Evolutionary conservation across 176 grass and related monocot genomes (phyloP), one percentile per base, ranked within the genome.

Genomic region (Zoysia japonica): DNA sequence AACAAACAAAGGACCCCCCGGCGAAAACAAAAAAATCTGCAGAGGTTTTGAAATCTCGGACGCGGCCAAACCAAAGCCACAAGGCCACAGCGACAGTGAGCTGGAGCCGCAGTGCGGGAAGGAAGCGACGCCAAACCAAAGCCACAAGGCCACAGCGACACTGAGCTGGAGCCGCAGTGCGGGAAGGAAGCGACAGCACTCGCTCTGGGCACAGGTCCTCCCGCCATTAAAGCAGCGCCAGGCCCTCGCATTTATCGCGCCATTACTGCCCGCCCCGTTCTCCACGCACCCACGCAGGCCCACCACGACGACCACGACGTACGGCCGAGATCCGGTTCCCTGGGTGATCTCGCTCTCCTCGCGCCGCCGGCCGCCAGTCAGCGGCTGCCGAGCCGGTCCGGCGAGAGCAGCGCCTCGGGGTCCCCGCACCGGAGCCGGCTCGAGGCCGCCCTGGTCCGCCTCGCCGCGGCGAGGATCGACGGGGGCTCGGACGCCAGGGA

Each of bases 371-470:
- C 37, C 13, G 3, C 1, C 67, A 35, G 56, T 55, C 52, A 55
- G 2, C 7, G 1, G n/a, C 87, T 86, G 84, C 74, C 73, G 14
- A 98, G 79, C 11, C 95, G 81, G 78, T 98, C 95, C 78, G 95
- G 95, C 45, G 95, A 98, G 13, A 98, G 88, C 77, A 98, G 88
- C 49, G 92, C 92, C 88, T 98, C 95, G 13, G 95, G 95, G 73
- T 98, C 95, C 9, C 92, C 95, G 71, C 95, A 98, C 55, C 92
- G 72, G 81, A 94, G 88, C 78, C 92, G 71, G 67, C 95, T 98
- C 0, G 95, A 94, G 2, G 83, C 61, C 40, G 91, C 78, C 42
- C 90, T 71, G 51, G 53, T 37, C 35, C 87, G 81, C 5, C 85
- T 51, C 38, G 83, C 55, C 1, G 91, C 55, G 2, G 13, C 56